These are phyloP conservation scores for Ascochyta viciae-villosae DNA, from an alignment of 2,329 filamentous ascomycete genomes.

Conservation along the genomic window DNA sequence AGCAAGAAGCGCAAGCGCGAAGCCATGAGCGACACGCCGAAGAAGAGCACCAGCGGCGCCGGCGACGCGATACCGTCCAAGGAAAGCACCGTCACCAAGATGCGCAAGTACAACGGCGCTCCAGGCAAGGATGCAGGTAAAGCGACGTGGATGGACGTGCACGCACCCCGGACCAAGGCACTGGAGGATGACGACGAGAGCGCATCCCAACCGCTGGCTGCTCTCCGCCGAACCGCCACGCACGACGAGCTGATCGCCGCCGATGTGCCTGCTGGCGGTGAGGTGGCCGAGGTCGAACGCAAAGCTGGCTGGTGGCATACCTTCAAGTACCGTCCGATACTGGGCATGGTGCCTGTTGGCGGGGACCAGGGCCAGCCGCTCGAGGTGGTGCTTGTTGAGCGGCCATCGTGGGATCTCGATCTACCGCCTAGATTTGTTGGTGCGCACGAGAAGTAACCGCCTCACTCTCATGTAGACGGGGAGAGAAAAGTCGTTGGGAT, in stretches of 20 bases:
- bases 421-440: slow-evolving; percentile 69
- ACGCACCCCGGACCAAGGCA: slow-evolving; percentile 27
- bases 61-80: slow-evolving; percentile 60
- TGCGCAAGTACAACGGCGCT: slow-evolving; percentile 56
- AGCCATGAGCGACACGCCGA: slow-evolving; percentile 13
- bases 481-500: no score
- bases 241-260: slow-evolving; percentile 30
- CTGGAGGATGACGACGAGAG: slow-evolving; percentile 42
- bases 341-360: slow-evolving; percentile 71
- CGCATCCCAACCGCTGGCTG: slow-evolving; percentile 30
- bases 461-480: no score
- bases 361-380: slow-evolving; percentile 54
- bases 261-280: slow-evolving; percentile 21
- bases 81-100: slow-evolving; percentile 55
- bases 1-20: slow-evolving; percentile 44
- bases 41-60: slow-evolving; percentile 58
- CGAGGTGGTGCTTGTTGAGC: slow-evolving; percentile 88
- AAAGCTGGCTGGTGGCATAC: slow-evolving; percentile 72
- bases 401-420: slow-evolving; percentile 83
- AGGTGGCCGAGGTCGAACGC: slow-evolving; percentile 26
- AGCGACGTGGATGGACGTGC: slow-evolving; percentile 39
- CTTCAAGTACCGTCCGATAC: slow-evolving; percentile 91
- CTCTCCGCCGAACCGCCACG: slow-evolving; percentile 34
- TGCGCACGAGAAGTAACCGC: slow-evolving; percentile 39
- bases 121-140: slow-evolving; percentile 41